Conservation (phyloP, 2,329 filamentous ascomycete species). For the Rhytidhysteron rufulum region DNA sequence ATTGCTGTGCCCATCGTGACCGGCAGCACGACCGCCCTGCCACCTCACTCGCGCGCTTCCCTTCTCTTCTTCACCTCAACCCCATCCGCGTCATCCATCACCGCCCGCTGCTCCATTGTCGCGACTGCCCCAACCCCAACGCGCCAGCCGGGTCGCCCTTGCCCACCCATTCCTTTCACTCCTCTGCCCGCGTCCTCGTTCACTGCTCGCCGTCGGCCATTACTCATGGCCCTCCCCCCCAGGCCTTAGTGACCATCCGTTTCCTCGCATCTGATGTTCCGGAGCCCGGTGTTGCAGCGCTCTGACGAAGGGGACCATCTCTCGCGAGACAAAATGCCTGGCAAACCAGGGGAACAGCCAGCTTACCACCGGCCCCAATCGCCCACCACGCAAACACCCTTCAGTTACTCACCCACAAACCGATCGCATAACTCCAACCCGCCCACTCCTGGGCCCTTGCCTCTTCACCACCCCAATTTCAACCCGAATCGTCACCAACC, state of each 20-base stretch:
- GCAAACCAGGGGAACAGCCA: slow-evolving; percentile 29
- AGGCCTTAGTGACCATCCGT: slow-evolving; percentile 3
- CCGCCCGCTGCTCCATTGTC: slow-evolving; percentile 10
- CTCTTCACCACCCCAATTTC: slow-evolving; percentile 20
- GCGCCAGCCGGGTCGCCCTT: slow-evolving; percentile 15
- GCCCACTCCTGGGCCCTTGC: slow-evolving; percentile 30
- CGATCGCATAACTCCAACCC: slow-evolving; percentile 30
- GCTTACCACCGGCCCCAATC: slow-evolving; percentile 32
- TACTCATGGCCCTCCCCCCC: slow-evolving; percentile 1
- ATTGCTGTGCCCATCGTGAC: too few relatives aligned
- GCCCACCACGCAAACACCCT: slow-evolving; percentile 29
- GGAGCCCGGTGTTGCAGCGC: slow-evolving; percentile 24
- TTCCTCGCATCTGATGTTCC: slow-evolving; percentile 19
- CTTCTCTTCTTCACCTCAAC: slow-evolving; percentile 4
- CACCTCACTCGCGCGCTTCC: slow-evolving; percentile 1
- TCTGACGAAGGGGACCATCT: slow-evolving; percentile 25
- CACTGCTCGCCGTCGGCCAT: slow-evolving; percentile 1
- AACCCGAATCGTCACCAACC: slow-evolving; percentile 27
- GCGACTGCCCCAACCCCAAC: slow-evolving; percentile 12
- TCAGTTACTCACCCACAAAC: slow-evolving; percentile 23
- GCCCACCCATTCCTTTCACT: slow-evolving; percentile 2
- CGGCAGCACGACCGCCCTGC: slow-evolving; percentile 1
- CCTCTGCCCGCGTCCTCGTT: slow-evolving; percentile 2
- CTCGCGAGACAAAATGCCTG: slow-evolving; percentile 29
- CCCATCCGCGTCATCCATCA: slow-evolving; percentile 10